Conservation (phyloP, 2,329 filamentous ascomycete species). For the Chrysoporthe deuterocubensis region DNA sequence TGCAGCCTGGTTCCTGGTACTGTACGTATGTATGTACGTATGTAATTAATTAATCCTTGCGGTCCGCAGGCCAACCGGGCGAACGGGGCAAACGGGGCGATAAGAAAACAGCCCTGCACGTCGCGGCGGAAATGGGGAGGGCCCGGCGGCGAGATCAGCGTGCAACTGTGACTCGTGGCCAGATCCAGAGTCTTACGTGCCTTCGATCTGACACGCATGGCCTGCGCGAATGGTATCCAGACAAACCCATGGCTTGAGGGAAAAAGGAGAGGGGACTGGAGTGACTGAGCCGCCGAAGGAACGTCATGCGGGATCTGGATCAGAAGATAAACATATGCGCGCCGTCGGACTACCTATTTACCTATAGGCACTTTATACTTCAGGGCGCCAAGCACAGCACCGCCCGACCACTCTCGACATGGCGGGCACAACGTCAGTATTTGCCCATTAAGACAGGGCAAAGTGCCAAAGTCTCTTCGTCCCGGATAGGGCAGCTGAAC, state of each 20-base stretch:
- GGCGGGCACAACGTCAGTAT: not conserved
- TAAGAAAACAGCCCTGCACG: not conserved
- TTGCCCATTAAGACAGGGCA: not conserved
- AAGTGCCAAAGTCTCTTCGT: not conserved
- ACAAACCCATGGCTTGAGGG: not conserved
- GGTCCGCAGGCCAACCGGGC: not conserved
- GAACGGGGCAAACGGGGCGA: not conserved
- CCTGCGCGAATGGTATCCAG: not conserved
- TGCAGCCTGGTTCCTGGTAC: too few relatives aligned
- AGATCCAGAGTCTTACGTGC: not conserved
- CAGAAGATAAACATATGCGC: not conserved
- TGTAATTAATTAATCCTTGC: not conserved
- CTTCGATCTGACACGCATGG: not conserved
- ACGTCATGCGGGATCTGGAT: too few relatives aligned
- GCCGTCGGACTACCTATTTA: not conserved
- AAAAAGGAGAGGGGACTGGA: not conserved
- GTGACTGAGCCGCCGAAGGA: not conserved
- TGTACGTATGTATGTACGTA: too few relatives aligned
- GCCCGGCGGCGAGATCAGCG: not conserved
- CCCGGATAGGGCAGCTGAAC: not conserved
- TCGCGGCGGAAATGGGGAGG: not conserved
- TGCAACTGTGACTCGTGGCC: not conserved
- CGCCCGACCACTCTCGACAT: not conserved
- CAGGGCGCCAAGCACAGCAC: not conserved
- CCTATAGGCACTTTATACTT: not conserved